Conservation (phyloP, 1,284 basidiomycete species). For the Cystobasidium pallidum region DNA sequence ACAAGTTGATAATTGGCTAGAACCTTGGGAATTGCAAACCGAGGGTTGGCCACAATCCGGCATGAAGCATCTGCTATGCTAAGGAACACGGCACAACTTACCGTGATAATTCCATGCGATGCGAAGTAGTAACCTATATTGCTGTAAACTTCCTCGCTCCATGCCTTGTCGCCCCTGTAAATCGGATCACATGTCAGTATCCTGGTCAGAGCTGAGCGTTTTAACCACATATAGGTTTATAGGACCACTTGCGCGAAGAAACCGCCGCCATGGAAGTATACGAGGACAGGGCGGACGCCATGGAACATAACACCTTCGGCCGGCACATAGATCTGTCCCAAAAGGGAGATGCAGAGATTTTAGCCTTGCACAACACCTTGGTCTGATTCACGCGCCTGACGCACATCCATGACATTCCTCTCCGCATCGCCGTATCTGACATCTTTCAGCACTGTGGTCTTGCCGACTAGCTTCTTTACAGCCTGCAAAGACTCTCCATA, state of each 20-base stretch:
- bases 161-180: slow-evolving; percentile 23
- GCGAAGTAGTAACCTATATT: slow-evolving; percentile 42
- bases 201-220: not conserved
- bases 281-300: slow-evolving; percentile 15
- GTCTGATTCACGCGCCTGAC: not conserved
- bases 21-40: not conserved
- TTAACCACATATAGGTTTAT: too few species aligned
- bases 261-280: slow-evolving; percentile 41
- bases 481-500: slow-evolving; percentile 11
- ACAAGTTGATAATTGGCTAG: slow-evolving; percentile 33
- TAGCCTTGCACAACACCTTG: too few species aligned
- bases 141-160: slow-evolving; percentile 38
- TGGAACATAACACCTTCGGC: not conserved
- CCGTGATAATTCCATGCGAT: slow-evolving; percentile 29
- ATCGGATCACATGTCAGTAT: not conserved
- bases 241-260: slow-evolving; percentile 21
- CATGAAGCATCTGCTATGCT: too few species aligned
- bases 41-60: too few species aligned
- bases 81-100: not conserved
- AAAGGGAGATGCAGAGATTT: not conserved
- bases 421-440: slow-evolving; percentile 40
- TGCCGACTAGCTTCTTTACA: slow-evolving; percentile 2
- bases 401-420: slow-evolving; percentile 35
- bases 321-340: slow-evolving; percentile 24
- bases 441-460: slow-evolving; percentile 33